A percentile compares a stretch with the other conserved stretches of the same genome.
Conservation (phyloP, 805 yeast species). For the Wickerhamiella musiphila region DNA sequence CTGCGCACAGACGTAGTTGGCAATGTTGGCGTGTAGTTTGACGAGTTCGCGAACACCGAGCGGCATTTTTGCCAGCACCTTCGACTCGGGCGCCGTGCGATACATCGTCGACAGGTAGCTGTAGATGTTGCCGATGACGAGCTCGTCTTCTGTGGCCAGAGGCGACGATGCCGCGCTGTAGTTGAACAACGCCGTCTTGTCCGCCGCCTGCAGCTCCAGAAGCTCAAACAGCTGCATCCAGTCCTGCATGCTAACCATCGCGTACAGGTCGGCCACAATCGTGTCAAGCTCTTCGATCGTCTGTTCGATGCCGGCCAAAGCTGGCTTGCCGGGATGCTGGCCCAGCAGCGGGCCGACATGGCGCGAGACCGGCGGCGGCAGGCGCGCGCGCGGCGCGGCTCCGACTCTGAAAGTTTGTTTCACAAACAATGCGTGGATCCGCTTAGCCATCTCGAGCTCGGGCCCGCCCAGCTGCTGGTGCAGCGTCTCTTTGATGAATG, state of each 20-base stretch:
- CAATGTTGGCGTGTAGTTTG: conserved; percentile 49
- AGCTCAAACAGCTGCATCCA: conserved; percentile 67
- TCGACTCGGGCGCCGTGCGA: conserved; percentile 27
- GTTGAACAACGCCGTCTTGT: conserved; percentile 39
- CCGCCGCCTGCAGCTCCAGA: conserved; percentile 50
- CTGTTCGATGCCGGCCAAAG: conserved; percentile 27
- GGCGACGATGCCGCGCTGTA: conserved; percentile 32
- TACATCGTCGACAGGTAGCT: conserved; percentile 46
- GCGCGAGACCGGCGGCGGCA: conserved; percentile 4
- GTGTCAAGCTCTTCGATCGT: conserved; percentile 50
- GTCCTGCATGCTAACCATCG: conserved; percentile 42
- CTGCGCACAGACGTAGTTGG: conserved; percentile 44
- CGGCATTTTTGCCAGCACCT: conserved; percentile 39
- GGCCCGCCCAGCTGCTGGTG: background rate
- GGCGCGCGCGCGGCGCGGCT: conserved; percentile 2
- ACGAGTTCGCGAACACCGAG: conserved; percentile 47
- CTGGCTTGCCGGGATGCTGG: background rate
- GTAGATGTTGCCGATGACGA: conserved; percentile 52
- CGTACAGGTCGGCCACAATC: conserved; percentile 39
- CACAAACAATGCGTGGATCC: conserved; percentile 6
- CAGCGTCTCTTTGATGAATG: conserved; percentile 1
- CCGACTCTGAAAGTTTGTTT: conserved; percentile 8
- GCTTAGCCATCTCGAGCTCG: conserved; percentile 4
- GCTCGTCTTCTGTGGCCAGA: conserved; percentile 30
- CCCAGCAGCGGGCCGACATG: conserved; percentile 5